Evolutionary conservation across 805 yeast species (phyloP).

Genomic region (Saturnispora kantuleensis): DNA sequence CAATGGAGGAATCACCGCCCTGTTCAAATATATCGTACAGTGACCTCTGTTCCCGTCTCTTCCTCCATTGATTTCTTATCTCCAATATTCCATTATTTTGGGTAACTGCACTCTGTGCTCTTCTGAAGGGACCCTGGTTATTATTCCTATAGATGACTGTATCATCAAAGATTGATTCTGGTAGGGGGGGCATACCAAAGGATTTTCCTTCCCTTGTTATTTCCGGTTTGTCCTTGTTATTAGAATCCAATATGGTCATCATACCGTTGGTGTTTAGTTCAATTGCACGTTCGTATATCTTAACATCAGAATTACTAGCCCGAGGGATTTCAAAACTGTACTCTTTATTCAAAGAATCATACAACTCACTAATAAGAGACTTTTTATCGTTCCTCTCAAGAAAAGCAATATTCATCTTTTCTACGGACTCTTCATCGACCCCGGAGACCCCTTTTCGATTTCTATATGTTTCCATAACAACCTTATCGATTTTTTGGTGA

Average conservation of each 20-base stretch:
- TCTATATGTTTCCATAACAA: not conserved
- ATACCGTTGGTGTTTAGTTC: too few species aligned
- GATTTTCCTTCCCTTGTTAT: too few species aligned
- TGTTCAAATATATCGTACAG: conserved; percentile 1
- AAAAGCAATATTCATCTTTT: not conserved
- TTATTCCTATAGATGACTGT: conserved; percentile 1
- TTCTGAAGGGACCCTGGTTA: not conserved
- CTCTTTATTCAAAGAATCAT: too few species aligned
- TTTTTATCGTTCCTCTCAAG: too few species aligned
- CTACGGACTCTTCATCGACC: not conserved
- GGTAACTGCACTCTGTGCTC: conserved; percentile 3
- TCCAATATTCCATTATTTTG: conserved; percentile 2
- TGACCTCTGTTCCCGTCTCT: not conserved
- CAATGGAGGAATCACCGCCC: not conserved
- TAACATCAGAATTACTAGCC: too few species aligned
- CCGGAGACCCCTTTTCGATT: too few species aligned
- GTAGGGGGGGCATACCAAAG: too few species aligned
- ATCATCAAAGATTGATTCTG: not conserved
- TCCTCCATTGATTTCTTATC: conserved; percentile 7
- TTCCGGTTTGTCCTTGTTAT: too few species aligned
- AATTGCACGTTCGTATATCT: too few species aligned
- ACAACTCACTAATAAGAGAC: too few species aligned
- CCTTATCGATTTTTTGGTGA: not conserved
- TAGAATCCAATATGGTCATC: too few species aligned
- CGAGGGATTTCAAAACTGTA: too few species aligned